Conservation (phyloP, 2,329 filamentous ascomycete genomes). For the Mycosphaerelloides madeirae region DNA sequence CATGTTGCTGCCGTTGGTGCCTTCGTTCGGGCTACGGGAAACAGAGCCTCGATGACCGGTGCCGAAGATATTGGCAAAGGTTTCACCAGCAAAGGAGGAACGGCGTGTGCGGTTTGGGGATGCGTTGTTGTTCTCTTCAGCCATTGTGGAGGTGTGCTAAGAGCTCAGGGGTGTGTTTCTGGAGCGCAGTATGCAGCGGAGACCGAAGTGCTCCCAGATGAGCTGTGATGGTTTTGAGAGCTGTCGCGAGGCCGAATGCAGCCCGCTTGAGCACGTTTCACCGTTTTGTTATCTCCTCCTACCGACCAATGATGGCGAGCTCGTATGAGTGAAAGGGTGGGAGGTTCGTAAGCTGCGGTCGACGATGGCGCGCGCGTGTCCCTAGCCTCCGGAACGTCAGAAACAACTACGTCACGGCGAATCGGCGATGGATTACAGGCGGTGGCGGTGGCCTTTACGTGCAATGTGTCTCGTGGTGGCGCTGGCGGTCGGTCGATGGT, state of each 20-base stretch:
- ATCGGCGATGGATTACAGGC: not conserved
- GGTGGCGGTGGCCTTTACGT: not conserved
- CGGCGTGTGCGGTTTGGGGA: slow-evolving; percentile 35
- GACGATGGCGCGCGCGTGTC: not conserved
- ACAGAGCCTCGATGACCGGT: slow-evolving; percentile 23
- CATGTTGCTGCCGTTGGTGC: slow-evolving; percentile 13
- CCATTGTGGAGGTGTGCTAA: slow-evolving; percentile 13
- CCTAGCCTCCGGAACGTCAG: not conserved
- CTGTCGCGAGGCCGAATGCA: not conserved
- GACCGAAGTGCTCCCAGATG: not conserved
- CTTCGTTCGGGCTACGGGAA: slow-evolving; percentile 29
- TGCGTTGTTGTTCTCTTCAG: slow-evolving; percentile 16
- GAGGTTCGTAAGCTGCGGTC: not conserved
- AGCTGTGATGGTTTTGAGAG: not conserved
- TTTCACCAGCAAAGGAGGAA: slow-evolving; percentile 46
- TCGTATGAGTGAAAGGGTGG: not conserved
- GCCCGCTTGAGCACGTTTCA: not conserved
- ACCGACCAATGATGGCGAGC: not conserved
- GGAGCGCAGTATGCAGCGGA: slow-evolving; percentile 1
- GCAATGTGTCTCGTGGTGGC: too few relatives aligned
- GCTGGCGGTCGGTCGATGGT: too few relatives aligned
- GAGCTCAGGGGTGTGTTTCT: slow-evolving; percentile 1
- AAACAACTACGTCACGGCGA: slow-evolving; percentile 1
- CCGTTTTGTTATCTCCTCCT: not conserved
- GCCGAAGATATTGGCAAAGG: slow-evolving; percentile 47